These are phyloP conservation scores for Penicillium sp. DNA, from an alignment of 2,329 filamentous ascomycete genomes.

Conservation along the genomic window DNA sequence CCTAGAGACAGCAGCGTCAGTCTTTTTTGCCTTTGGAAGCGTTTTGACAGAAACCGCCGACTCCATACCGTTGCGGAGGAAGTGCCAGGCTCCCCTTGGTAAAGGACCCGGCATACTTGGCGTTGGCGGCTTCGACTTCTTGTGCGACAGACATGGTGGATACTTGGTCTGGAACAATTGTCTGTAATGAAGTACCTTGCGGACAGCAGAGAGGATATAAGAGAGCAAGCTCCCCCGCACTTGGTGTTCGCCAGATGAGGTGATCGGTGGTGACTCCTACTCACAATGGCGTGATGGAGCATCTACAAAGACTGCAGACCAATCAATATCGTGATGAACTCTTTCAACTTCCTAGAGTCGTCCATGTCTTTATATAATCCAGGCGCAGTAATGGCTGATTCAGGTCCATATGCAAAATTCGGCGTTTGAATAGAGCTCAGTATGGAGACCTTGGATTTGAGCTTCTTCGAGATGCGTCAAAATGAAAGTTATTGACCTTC, in stretches of 20 bases:
- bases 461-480: too few species aligned
- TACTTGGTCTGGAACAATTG: background rate
- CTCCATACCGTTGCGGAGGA: conserved; percentile 58
- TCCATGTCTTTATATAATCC: too few species aligned
- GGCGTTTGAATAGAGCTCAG: too few species aligned
- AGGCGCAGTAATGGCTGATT: too few species aligned
- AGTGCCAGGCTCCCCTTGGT: conserved; percentile 64
- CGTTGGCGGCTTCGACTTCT: conserved; percentile 58
- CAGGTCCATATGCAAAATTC: too few species aligned
- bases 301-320: too few species aligned
- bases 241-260: conserved; percentile 10
- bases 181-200: conserved; percentile 8
- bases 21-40: background rate
- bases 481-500: too few species aligned
- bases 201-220: conserved; percentile 8
- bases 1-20: conserved; percentile 6
- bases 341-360: too few species aligned
- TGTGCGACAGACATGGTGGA: conserved; percentile 35
- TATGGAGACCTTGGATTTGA: too few species aligned
- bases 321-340: too few species aligned
- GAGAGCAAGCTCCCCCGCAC: conserved; percentile 11
- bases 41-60: background rate
- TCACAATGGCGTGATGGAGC: conserved; percentile 16
- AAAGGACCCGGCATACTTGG: conserved; percentile 58
- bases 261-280: conserved; percentile 9